Base-by-base conservation (phyloP, 495 filamentous ascomycete species). In the Penicillium bialowiezense region DNA sequence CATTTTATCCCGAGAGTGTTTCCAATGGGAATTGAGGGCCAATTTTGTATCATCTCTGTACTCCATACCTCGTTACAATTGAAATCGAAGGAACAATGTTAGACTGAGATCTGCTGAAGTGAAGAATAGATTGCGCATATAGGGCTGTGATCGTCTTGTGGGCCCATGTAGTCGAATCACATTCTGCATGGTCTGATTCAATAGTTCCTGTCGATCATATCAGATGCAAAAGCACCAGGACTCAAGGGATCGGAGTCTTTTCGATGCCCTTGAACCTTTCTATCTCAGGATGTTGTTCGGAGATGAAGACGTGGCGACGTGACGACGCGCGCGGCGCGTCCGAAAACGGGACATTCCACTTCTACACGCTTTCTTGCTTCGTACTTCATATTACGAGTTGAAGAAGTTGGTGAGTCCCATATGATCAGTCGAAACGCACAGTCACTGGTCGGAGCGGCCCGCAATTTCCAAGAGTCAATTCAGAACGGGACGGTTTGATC, bases 141-240 rank as follows among this genome's bases (percentile, higher is more conserved):
- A 12, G 17, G 40, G 26, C 19, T 44, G 29, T 12, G 42, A 44
- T 44, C 32, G 31, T 36, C 31, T 35, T 35, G 43, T 45, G 43
- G 43, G 15, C 43, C 43, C 21, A 7, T 15, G 13, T 28, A 35
- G 7, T 35, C 20, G n/a, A 41, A 41, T 45, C 43, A 45, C 4
- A 36, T 24, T 24, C 5, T 19, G 9, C 13, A 48, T 39, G 26
- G 17, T 29, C 19, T 8, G 8, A 48, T 40, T 12, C 35, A 44
- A 40, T 54, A 50, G 51, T 49, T 21, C 40, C 44, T 48, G 46
- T 32, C 52, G 46, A 54, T 54, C 46, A 9, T 20, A 10, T 13
- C 35, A 26, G 23, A 26, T 26, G 23, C 23, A 26, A 8, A 26
- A 26, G 3, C 23, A 26, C 8, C 23, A n/a, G n/a, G n/a, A n/a